Evolutionary conservation across 148 eudicot species (phyloP), one percentile per base, ranked within the genome.

Genomic region (Vaccinium darrowii): DNA sequence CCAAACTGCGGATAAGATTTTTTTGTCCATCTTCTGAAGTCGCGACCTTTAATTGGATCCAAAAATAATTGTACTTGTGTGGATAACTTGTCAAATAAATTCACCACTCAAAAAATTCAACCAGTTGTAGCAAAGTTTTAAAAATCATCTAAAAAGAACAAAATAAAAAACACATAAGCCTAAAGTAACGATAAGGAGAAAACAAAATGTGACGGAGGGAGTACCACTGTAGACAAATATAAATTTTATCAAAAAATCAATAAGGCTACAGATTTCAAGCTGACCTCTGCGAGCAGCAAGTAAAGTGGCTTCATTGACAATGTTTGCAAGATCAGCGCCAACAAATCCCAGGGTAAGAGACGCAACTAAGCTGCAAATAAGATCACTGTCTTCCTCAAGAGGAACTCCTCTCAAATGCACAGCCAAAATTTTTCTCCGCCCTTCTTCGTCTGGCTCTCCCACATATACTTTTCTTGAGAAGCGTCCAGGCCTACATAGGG

Each of bases 261-360:
- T 1, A 79, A 74, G 5, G 19, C 27, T 39, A 43, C 65, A 63
- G 33, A 39, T 19, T 33, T 78, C 50, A 8, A 77, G n/a, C 82
- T 81, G 69, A 97, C 99, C 99, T 93, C 98, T 91, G 7, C 99
- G 96, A 69, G 99, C 98, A 84, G 99, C 98, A 33, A 97, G 97
- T 50, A 97, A 90, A 81, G 98, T 95, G 51, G 99, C 91, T 89
- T 97, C 99, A 86, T 97, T 97, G 85, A 94, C 93, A 50, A 97
- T 93, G 83, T 97, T 95, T 72, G 99, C 99, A 43, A 97, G 96
- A 89, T 94, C 99, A 83, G 99, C 99, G 78, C 99, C 99, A 60
- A 95, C 98, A 69, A 95, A 89, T 84, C 99, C 99, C 52, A 87
- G 98, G 50, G 99, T 97, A 81, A 94, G 92, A 73, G 98, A 95